Base-by-base conservation (phyloP, 2,329 filamentous ascomycete genomes). In the Davidsoniella virescens region DNA sequence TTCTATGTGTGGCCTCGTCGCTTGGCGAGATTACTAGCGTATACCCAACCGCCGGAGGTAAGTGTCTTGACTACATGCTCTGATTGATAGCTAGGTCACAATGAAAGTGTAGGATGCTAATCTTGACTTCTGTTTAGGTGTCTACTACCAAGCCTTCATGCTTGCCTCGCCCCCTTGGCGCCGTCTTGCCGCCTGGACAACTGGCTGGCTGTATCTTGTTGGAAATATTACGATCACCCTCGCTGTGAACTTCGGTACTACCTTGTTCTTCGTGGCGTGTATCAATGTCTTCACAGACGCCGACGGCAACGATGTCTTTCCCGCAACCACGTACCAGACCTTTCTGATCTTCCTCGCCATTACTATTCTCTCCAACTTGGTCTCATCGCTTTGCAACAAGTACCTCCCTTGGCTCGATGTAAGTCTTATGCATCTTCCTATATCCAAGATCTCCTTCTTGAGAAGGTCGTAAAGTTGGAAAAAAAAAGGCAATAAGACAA, bases 201-300 rank as follows among this genome's bases (percentile, higher is more conserved):
- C 78, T 56, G 82, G 82, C 54, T 87, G 82, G 82, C 69, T 81
- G 18, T 87, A 84, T 60, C 74, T 85, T 16, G 78, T 86, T 47
- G 84, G 84, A 52, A 87, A 87, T 65, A 81, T 87, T 62, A 86
- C 81, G 56, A 88, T 88, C 57, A 87, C 83, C 0, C 69, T 87
- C n/a, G 75, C 82, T n/a, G 82, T 87, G 60, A 84, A 85, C 67
- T 87, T 87, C 58, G 84, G 82, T 5, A 86, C 84, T 3, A 82
- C 79, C 0, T 75, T 87, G 56, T 73, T 77, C 61, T 63, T 75
- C 52, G 68, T 75, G 51, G 70, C 66, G 12, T 75, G 71, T 58
- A 60, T 78, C 62, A 74, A 76, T 52, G 70, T 78, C 36, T 78
- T 76, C 52, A 65, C 72, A 50, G 62, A 63, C 2, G 61, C 64